Base-by-base conservation (phyloP, 805 yeast species). In the Saccharomycopsis microspora region DNA sequence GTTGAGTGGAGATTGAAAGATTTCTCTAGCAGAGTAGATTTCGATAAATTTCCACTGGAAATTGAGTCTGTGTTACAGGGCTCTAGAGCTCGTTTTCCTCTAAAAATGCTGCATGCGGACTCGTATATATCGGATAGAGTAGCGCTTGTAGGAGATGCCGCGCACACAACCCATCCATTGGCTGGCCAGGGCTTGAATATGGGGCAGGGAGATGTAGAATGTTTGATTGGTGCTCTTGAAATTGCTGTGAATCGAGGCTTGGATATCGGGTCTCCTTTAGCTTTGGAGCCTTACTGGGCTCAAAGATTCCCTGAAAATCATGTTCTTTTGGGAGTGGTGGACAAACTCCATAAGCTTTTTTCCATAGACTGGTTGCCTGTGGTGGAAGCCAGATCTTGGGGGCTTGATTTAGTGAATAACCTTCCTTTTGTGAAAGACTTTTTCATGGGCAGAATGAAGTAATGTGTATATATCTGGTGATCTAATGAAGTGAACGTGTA, bases 151-250 rank as follows among this genome's bases (percentile, higher is more conserved):
- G 98, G 98, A 30, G 98, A 93, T 64, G 97, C 98, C 1, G 97
- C 97, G 0, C 98, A 93, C 58, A 83, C 97, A 0, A 86, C 96
- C 1, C 97, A 93, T 62, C 98, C 98, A 3, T 70, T 93, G 51
- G 97, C 97, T 3, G 98, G 98, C 6, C 98, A 93, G 65, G 98
- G 98, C 30, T 73, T 93, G 48, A 93, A 93, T 63, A 88, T 90
- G 96, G 98, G 98, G 27, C 97, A 89, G 62, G 81, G 83, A 31
- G 98, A 93, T 61, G 96, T 86, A 1, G 79, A 80, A 49, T 68
- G 80, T 1, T 69, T 93, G 32, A 78, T 82, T 1, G 66, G 60
- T 1, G 85, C 90, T 0, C 58, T 93, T 31, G 95, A 85, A 54
- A 67, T 53, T 6, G 95, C 95, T 0, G 66, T 76, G 2, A 68